Base-by-base conservation (phyloP, 2,329 filamentous ascomycete genomes). In the Reticulascus tulasneorum region DNA sequence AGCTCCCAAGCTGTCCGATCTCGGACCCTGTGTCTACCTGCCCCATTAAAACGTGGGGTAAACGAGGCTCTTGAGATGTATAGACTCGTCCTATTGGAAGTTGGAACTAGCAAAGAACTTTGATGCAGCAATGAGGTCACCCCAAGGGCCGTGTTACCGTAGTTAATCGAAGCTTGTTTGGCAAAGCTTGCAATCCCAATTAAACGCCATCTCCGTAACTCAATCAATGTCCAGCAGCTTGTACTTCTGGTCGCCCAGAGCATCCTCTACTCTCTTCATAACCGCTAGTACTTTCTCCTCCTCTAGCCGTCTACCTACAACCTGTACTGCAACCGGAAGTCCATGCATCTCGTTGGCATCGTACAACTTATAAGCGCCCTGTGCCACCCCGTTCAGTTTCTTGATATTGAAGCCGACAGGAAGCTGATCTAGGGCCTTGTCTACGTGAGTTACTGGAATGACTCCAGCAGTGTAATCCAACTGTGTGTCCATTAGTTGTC, bases 401-500 rank as follows among this genome's bases (percentile, higher is more conserved):
- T 68, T 72, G 29, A 82, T 57, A 21, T 73, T 74, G 59, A 82
- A 86, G 1, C 60, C 63, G 0, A 64, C 49, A 0, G 88, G 77
- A 0, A 90, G 69, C 44, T 77, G 72, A 52, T 93, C 86, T 26
- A 79, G 67, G 2, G 59, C 53, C 47, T 74, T 73, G 53, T 95
- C 84, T 1, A 96, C 90, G 42, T 89, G 85, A 0, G 86, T 91
- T 2, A 96, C 81, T 0, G 91, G 90, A 16, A 97, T 54, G 23
- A 95, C 79, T 23, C 90, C 90, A 10, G 78, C 76, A 2, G 85
- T 78, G 61, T 96, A 96, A 56, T 96, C 91, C 31, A 96, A 77
- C 78, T 86, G 44, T 36, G 18, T 16, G 9, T 9, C 8, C n/a
- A 27, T 3, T 10, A 19, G 18, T 10, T 21, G 23, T 51, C 29